A percentile compares a stretch with the other conserved stretches of the same genome.
Conservation (phyloP, 441 rosid genomes). For the Jatropha multifida region DNA sequence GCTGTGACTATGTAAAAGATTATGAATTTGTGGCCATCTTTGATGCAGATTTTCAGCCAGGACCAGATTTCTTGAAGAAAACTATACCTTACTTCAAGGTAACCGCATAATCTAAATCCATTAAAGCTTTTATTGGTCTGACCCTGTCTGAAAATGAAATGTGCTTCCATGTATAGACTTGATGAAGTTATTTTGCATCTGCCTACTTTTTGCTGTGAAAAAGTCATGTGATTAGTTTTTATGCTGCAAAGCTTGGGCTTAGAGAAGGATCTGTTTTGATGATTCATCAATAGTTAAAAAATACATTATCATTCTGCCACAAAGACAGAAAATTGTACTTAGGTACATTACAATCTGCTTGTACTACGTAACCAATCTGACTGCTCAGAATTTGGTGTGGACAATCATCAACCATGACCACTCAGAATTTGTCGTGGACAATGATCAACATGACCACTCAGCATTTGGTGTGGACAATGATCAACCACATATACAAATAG, state of each 20-base stretch:
- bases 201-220: not conserved
- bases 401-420: not conserved
- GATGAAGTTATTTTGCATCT: not conserved
- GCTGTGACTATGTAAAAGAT: slow-evolving; percentile 78
- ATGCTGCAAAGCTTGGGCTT: not conserved
- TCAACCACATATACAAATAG: not conserved
- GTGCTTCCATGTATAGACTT: not conserved
- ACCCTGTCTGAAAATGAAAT: not conserved
- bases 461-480: not conserved
- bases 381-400: not conserved
- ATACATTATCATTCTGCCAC: not conserved
- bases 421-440: not conserved
- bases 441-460: not conserved
- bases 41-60: slow-evolving; percentile 96
- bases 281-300: not conserved
- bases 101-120: slow-evolving; percentile 9
- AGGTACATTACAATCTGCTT: not conserved
- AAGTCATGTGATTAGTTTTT: not conserved
- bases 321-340: not conserved
- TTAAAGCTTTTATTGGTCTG: slow-evolving; percentile 2
- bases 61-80: slow-evolving; percentile 80
- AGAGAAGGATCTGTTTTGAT: not conserved
- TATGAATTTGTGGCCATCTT: slow-evolving; percentile 90
- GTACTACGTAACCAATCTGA: not conserved
- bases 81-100: slow-evolving; percentile 88